Conservation (phyloP, 805 yeast species). For the Cyberlindnera saturnus region DNA sequence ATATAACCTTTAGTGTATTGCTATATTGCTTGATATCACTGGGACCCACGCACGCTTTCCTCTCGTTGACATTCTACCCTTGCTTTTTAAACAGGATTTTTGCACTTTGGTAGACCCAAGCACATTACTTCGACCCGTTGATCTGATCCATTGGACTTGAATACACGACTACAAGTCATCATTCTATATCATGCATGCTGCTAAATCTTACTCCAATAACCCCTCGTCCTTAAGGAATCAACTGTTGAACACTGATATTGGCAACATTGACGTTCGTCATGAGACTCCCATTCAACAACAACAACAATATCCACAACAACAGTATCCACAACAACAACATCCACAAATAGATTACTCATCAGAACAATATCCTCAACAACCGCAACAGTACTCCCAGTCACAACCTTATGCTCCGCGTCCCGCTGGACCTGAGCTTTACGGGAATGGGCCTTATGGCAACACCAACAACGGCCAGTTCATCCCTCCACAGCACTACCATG, state of each 20-base stretch:
- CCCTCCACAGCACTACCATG: neutral
- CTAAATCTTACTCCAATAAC: constrained; percentile 6
- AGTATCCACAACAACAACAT: constrained; percentile 1
- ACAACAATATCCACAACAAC: constrained; percentile 3
- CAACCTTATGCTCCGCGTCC: constrained; percentile 15
- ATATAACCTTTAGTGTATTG: too few relatives aligned
- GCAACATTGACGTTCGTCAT: constrained; percentile 37
- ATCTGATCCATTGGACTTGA: too few relatives aligned
- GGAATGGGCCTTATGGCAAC: constrained; percentile 5
- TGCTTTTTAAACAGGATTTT: too few relatives aligned
- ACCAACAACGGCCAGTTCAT: constrained; percentile 9
- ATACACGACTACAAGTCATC: too few relatives aligned
- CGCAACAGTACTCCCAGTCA: constrained; percentile 6
- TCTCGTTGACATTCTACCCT: too few relatives aligned
- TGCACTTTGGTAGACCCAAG: too few relatives aligned
- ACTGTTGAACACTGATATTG: constrained; percentile 33
- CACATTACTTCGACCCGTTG: too few relatives aligned
- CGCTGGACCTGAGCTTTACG: neutral
- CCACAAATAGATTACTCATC: neutral
- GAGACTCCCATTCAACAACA: constrained; percentile 30
- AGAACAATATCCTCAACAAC: constrained; percentile 9
- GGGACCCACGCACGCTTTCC: too few relatives aligned
- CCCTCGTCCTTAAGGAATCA: constrained; percentile 26
- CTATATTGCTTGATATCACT: too few relatives aligned
- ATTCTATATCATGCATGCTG: constrained; percentile 8